These are phyloP conservation scores for Saccharata proteae DNA, from an alignment of 2,329 filamentous ascomycete genomes.

Conservation along the genomic window DNA sequence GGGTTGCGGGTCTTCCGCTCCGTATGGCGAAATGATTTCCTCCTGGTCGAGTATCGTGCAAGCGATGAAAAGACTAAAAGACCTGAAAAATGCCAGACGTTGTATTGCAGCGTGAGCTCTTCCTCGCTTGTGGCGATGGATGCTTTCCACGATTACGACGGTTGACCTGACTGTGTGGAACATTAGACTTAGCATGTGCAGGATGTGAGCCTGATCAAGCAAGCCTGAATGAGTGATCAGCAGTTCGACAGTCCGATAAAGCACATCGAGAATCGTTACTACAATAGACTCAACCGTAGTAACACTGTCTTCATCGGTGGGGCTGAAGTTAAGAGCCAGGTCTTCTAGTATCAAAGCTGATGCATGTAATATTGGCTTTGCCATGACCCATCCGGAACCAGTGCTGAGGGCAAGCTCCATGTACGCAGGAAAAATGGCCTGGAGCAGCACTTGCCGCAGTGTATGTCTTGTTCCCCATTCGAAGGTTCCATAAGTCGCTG, in stretches of 20 bases:
- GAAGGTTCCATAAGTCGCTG: conserved; percentile 34
- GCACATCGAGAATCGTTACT: conserved; percentile 18
- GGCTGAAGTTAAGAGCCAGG: conserved; percentile 34
- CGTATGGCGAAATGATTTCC: conserved; percentile 10
- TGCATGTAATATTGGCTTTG: conserved; percentile 40
- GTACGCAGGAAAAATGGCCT: conserved; percentile 46
- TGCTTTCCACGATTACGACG: conserved; percentile 35
- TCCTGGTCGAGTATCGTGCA: conserved; percentile 15
- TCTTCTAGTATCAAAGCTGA: conserved; percentile 30
- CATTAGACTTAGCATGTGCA: conserved; percentile 27
- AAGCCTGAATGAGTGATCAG: conserved; percentile 22
- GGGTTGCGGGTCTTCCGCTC: conserved; percentile 10
- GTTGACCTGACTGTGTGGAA: conserved; percentile 29
- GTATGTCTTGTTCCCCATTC: conserved; percentile 32
- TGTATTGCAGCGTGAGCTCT: conserved; percentile 11
- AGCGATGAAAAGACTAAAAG: conserved; percentile 24
- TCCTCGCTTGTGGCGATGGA: conserved; percentile 24
- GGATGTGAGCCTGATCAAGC: conserved; percentile 26
- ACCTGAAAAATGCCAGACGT: conserved; percentile 27
- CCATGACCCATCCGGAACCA: conserved; percentile 38
- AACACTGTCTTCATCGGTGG: conserved; percentile 28
- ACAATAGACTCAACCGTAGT: conserved; percentile 28
- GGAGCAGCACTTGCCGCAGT: conserved; percentile 40
- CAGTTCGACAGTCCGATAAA: conserved; percentile 22
- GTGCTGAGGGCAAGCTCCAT: conserved; percentile 36